Base-by-base conservation (phyloP, 2,329 filamentous ascomycete species). In the Clonostachys rosea region DNA sequence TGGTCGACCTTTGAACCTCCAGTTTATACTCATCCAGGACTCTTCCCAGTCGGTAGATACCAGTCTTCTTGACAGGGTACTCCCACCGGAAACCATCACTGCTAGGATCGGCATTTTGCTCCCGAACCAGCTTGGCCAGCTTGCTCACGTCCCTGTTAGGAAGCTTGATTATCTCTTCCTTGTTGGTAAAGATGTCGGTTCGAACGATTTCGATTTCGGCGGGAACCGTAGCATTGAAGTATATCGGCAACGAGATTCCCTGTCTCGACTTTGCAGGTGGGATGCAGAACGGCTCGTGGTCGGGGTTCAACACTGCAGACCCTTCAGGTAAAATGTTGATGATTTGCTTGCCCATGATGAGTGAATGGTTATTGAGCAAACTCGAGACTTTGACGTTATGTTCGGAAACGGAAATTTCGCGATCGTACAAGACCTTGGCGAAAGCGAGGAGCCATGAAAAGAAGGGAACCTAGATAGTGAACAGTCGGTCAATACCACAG, bases 241-340 rank as follows among this genome's bases (percentile, higher is more conserved):
- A 87, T 42, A 99, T 88, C 2, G 92, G 94, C 33, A 99, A 71
- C 45, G 79, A 74, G 37, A 84, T 79, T 9, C 78, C 71, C 33
- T 77, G 75, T 49, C 77, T 81, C 18, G 79, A 72, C 40, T 77
- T 75, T 52, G 75, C 72, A 48, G 40, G 34, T 7, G 34, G 34
- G 43, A 99, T 70, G 66, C 94, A 99, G 65, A 94, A 94, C 1
- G 91, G 79, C n/a, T 77, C 71, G 49, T 81, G 78, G 42, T 91
- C 80, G 1, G 91, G 90, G 59, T 99, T 99, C 52, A 99, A 74
- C 43, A 91, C 77, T 13, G 91, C 94, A 43, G 91, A 94, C 73
- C 95, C 95, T 74, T 99, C 94, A 3, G 94, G 94, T 47, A 99
- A 74, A 60, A 99, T 96, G 63, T 99, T 94, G 67, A 99, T 92